Evolutionary conservation across 164 flowering plant species (phyloP).

Genomic region (Buxus sempervirens): DNA sequence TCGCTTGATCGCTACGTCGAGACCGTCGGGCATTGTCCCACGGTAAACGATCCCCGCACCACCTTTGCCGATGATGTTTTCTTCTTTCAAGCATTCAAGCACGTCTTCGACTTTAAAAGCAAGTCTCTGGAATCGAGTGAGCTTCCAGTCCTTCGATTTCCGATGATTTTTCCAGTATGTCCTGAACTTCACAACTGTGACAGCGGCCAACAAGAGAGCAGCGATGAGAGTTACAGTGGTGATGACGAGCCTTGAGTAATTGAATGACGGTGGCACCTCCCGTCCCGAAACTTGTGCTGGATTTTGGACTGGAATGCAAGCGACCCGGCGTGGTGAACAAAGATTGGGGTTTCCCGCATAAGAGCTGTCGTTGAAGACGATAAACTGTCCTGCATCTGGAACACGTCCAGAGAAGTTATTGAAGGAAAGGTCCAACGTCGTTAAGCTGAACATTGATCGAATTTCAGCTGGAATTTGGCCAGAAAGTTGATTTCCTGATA

Average conservation of each 20-base stretch:
- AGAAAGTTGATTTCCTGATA: constrained; percentile 52
- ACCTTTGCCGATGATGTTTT: constrained; percentile 89
- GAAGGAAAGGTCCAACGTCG: constrained; percentile 62
- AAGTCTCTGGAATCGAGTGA: constrained; percentile 73
- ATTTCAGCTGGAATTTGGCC: constrained; percentile 67
- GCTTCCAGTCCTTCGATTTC: constrained; percentile 59
- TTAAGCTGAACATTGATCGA: constrained; percentile 53
- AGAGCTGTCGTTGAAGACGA: constrained; percentile 49
- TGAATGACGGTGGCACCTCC: not conserved
- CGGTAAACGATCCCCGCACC: constrained; percentile 93
- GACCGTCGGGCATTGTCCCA: constrained; percentile 70
- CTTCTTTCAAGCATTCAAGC: constrained; percentile 73
- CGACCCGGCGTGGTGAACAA: constrained; percentile 29
- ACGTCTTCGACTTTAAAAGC: constrained; percentile 77
- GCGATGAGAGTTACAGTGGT: constrained; percentile 18
- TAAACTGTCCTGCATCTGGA: constrained; percentile 64
- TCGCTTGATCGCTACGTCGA: constrained; percentile 74
- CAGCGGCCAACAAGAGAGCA: constrained; percentile 12
- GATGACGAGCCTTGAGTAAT: constrained; percentile 25
- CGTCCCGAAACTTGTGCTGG: not conserved
- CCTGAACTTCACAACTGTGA: constrained; percentile 16
- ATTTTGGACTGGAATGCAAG: constrained; percentile 24
- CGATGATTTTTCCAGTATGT: constrained; percentile 21
- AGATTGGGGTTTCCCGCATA: constrained; percentile 74
- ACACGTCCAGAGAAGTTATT: constrained; percentile 59